phyloP scores from a whole-genome alignment of 257 asterid genomes.

The Solanum habrochaites region DNA sequence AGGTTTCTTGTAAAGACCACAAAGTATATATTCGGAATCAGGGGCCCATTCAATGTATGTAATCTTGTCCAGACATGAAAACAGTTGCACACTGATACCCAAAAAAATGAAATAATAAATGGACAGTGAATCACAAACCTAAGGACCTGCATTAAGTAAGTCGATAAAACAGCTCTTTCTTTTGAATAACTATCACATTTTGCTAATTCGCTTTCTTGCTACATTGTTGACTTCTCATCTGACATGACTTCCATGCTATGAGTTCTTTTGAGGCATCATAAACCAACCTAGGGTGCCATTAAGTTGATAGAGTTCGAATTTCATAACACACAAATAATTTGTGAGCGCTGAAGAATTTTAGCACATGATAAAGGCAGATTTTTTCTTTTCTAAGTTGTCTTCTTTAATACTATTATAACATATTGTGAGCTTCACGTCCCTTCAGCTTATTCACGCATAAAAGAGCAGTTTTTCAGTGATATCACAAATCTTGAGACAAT shows the following conservation, averaged over 20 bases:
- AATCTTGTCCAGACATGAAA: constrained; percentile 91
- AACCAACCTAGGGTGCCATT: not conserved
- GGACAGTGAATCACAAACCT: not conserved
- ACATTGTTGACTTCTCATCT: not conserved
- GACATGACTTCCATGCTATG: not conserved
- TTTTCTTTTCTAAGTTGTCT: not conserved
- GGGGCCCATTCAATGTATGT: constrained; percentile 93
- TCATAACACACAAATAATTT: not conserved
- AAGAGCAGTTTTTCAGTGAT: not conserved
- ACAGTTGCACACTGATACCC: constrained; percentile 61
- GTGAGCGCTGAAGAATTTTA: not conserved
- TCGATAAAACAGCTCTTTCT: not conserved
- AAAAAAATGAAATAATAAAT: not conserved
- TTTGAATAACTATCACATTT: not conserved
- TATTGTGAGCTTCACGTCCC: not conserved
- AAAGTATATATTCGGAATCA: constrained; percentile 90
- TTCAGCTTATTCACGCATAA: not conserved
- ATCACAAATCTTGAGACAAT: not conserved
- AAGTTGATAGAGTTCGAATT: not conserved
- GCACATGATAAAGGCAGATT: not conserved
- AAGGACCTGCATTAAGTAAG: not conserved
- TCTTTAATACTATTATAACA: not conserved
- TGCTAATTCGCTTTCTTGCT: not conserved
- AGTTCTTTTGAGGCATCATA: not conserved
- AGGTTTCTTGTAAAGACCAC: constrained; percentile 87